Conservation (phyloP, 2,329 filamentous ascomycete genomes). For the Hypoxylon sp. region DNA sequence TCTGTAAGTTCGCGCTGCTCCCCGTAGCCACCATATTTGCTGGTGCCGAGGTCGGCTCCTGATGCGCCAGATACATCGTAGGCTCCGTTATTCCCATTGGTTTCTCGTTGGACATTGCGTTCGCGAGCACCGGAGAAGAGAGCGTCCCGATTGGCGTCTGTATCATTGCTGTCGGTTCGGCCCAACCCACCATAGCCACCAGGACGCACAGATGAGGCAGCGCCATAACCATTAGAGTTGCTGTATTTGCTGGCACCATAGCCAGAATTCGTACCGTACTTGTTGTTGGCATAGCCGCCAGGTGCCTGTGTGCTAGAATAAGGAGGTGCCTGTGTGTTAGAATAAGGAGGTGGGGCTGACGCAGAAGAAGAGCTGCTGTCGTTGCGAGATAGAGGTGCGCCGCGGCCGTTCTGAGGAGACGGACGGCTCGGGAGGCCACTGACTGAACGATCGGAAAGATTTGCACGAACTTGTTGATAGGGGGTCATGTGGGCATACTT, state of each 20-base stretch:
- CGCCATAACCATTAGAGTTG: conserved; percentile 50
- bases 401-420: conserved; percentile 50
- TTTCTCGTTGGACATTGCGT: conserved; percentile 46
- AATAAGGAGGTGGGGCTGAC: conserved; percentile 56
- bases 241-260: conserved; percentile 70
- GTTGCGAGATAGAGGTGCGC: conserved; percentile 44
- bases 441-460: conserved; percentile 50
- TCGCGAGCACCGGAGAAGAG: conserved; percentile 63
- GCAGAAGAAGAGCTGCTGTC: conserved; percentile 45
- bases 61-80: conserved; percentile 37
- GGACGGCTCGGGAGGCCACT: conserved; percentile 56
- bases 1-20: conserved; percentile 83
- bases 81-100: conserved; percentile 19
- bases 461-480: conserved; percentile 59
- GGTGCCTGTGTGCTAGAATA: conserved; percentile 46
- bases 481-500: conserved; percentile 57
- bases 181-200: conserved; percentile 74
- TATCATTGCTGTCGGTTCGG: conserved; percentile 57
- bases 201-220: conserved; percentile 57
- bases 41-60: conserved; percentile 35
- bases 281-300: conserved; percentile 49
- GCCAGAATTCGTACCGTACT: conserved; percentile 55
- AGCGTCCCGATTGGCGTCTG: conserved; percentile 70
- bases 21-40: conserved; percentile 67
- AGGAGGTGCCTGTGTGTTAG: conserved; percentile 40